Percentiles rank a stretch among this genome's conserved stretches.
Conservation (phyloP, 2,329 filamentous ascomycete species). For the Fusarium brevicatenulatum region DNA sequence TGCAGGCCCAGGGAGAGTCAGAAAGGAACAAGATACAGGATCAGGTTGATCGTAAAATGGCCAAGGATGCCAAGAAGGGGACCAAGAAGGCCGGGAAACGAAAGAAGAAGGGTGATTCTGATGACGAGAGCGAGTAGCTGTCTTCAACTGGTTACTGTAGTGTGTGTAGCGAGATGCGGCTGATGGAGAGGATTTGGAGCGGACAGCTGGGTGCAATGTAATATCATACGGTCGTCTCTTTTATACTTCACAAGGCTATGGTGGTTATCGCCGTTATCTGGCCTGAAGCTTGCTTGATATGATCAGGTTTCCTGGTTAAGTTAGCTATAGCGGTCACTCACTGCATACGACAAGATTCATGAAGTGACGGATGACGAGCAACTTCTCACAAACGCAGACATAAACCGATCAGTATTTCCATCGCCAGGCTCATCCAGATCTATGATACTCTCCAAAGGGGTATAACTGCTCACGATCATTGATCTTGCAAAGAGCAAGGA, state of each 20-base stretch:
- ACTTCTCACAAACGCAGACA: not conserved
- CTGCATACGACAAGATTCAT: not conserved
- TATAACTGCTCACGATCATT: conserved; percentile 27
- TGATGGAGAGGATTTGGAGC: not conserved
- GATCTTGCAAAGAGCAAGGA: conserved; percentile 10
- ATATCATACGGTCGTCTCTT: not conserved
- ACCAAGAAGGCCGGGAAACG: conserved; percentile 47
- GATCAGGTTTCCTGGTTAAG: not conserved
- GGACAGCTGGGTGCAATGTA: not conserved
- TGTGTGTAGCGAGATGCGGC: not conserved
- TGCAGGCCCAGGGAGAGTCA: conserved; percentile 73
- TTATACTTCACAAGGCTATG: not conserved
- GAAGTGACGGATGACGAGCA: not conserved
- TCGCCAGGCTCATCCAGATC: not conserved
- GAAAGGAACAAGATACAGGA: conserved; percentile 81
- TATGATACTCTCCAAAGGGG: conserved; percentile 19
- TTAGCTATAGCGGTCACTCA: not conserved
- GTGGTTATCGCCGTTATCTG: not conserved
- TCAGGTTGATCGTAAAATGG: conserved; percentile 80
- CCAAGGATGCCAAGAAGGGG: conserved; percentile 62
- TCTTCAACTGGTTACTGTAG: not conserved
- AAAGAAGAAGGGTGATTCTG: conserved; percentile 50
- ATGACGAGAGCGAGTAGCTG: conserved; percentile 48
- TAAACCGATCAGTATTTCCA: not conserved
- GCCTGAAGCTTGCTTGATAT: not conserved